Evolutionary conservation across 805 yeast genomes (phyloP).

Genomic region (Wickerhamiella musiphila): DNA sequence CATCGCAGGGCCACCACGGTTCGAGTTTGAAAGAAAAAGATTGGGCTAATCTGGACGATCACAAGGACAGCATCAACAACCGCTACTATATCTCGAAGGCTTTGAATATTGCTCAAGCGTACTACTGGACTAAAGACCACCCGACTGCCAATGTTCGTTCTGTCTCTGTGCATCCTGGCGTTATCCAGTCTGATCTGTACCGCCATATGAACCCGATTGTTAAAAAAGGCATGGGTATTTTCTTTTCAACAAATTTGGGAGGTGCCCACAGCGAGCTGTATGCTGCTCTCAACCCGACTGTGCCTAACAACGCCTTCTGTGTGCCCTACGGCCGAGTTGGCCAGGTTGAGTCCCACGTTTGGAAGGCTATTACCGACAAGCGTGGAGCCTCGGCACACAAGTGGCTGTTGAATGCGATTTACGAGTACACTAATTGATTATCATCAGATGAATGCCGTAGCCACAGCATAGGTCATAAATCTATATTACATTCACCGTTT

Average conservation of each 20-base stretch:
- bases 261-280: conserved; percentile 31
- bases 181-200: conserved; percentile 22
- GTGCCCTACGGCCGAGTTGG: conserved; percentile 30
- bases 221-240: not conserved
- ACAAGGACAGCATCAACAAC: conserved; percentile 3
- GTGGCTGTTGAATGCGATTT: not conserved
- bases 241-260: conserved; percentile 15
- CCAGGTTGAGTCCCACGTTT: conserved; percentile 23
- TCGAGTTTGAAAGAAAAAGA: conserved; percentile 22
- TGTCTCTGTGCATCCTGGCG: conserved; percentile 28
- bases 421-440: not conserved
- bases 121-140: conserved; percentile 22
- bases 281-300: conserved; percentile 27
- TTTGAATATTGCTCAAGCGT: conserved; percentile 23
- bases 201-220: conserved; percentile 13
- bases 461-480: not conserved
- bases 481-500: too few species aligned
- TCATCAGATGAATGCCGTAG: not conserved
- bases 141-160: conserved; percentile 21
- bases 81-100: conserved; percentile 31
- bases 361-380: conserved; percentile 19
- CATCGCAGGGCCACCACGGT: conserved; percentile 24
- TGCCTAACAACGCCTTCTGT: conserved; percentile 23
- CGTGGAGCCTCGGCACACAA: not conserved
- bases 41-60: conserved; percentile 21